Base-by-base conservation (phyloP, 495 filamentous ascomycete species). In the Penicillium coffeae region DNA sequence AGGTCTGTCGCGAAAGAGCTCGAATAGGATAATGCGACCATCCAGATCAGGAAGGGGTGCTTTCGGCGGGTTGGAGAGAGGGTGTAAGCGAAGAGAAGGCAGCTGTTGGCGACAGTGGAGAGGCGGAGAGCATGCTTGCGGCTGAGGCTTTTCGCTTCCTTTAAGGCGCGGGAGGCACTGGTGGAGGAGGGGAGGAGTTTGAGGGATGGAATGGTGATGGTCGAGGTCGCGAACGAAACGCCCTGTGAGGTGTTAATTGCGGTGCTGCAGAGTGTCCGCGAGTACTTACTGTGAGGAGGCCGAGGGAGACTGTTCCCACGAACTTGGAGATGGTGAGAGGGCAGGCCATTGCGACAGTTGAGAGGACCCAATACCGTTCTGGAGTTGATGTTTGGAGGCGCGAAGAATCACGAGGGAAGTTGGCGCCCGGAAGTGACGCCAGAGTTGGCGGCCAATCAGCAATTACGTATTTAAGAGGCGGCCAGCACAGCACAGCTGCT, bases 31-130 rank as follows among this genome's bases (percentile, higher is more conserved):
- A 71, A 51, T 0, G 85, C 58, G 12, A 76, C 75, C 21, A 86
- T 85, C 83, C 89, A 96, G 27, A 96, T 59, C 3, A 96, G 80
- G 61, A 92, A 96, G 0, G 90, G 90, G 62, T 96, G 90, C 50
- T 83, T 80, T 50, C 76, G 74, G 43, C 80, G 77, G 3, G 72
- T 70, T 0, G 88, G 87, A 1, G 88, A 90, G 54, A 91, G 70
- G 27, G 72, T 48, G 66, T 81, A 96, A 21, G 90, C 86, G 48
- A 89, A 76, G 22, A 84, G 65, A 55, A 95, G 78, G 19, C 85
- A 82, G 38, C 74, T 59, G 49, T 74, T 72, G 20, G 86, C 78
- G 32, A 90, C 47, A 55, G 73, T 63, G 46, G 84, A 72, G 15
- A 95, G 77, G 20, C 72, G 61, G n/a, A 81, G 65, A 38, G 82